Base-by-base conservation (phyloP, 2,329 filamentous ascomycete genomes). In the Cryphonectria japonica region DNA sequence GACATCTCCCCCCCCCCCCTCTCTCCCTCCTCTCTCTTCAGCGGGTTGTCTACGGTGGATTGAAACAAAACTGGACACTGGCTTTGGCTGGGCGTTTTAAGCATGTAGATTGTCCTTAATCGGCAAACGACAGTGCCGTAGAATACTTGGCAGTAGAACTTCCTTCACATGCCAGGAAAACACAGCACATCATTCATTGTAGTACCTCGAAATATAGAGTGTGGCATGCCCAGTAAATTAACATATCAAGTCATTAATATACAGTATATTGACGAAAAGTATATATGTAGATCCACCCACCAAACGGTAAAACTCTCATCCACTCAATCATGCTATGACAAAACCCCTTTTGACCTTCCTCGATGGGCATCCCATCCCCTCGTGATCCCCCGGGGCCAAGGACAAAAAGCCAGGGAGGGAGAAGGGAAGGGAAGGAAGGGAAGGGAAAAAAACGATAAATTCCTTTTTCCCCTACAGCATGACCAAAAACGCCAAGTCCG, bases 51-150 rank as follows among this genome's bases (percentile, higher is more conserved):
- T 1, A 26, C 26, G 52, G 26, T 32, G 54, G 54, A 16, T 29
- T n/a, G 52, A 54, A 54, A 54, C 46, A 50, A n/a, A 41, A n/a
- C 19, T 7, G 46, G 19, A 50, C 46, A 50, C 46, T n/a, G 19
- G 46, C 46, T 9, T 9, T 9, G 52, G 14, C 26, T 16, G 14
- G 54, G 54, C n/a, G 14, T 6, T 52, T 71, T 72, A 72, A 72
- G 71, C 66, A 62, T 71, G 71, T 66, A 68, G 57, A 61, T 72
- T 69, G 67, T 64, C 70, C 69, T 8, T 39, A 39, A 4, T 39
- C 6, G 43, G 43, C 43, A 16, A 4, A 22, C 43, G 16, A 39
- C 37, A 39, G 37, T 34, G 34, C 37, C 43, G 22, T 16, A 22
- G 0, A 46, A 46, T 46, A 19, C 43, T 46, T 46, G 43, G 43